Percentiles rank a stretch among this genome's conserved stretches.
phyloP scores from a whole-genome alignment of 2,329 filamentous ascomycete genomes.

The Trichoderma oligosporum region DNA sequence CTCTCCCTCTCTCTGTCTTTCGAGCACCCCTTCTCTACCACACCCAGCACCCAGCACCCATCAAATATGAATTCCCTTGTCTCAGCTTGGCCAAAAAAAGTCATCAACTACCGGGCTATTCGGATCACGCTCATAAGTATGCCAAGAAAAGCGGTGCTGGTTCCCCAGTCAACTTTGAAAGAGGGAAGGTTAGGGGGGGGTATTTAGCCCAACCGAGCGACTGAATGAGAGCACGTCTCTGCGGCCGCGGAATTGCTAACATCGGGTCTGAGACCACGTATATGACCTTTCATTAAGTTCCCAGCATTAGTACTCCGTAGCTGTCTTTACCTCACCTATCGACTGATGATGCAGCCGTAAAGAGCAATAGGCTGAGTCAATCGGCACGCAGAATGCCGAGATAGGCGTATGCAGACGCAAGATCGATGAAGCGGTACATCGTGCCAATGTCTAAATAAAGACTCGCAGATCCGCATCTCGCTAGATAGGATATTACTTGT shows the following conservation, averaged over 20 bases:
- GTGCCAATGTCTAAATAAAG: neutral
- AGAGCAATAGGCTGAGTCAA: conserved; percentile 3
- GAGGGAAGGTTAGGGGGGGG: neutral
- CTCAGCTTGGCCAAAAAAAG: neutral
- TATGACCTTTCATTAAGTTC: neutral
- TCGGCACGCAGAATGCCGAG: conserved; percentile 10
- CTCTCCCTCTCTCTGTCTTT: neutral
- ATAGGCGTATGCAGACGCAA: neutral
- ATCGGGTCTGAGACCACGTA: conserved; percentile 2
- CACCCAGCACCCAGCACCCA: no score
- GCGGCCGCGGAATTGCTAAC: conserved; percentile 9
- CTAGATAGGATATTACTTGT: neutral
- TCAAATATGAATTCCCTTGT: neutral
- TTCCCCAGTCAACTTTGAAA: conserved; percentile 3
- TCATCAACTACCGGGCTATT: neutral
- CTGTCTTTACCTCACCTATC: neutral
- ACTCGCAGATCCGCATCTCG: conserved; percentile 1
- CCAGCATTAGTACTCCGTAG: conserved; percentile 5
- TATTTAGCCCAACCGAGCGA: neutral
- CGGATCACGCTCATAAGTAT: conserved; percentile 7
- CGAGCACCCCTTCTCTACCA: neutral
- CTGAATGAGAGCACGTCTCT: conserved; percentile 1
- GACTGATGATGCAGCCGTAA: conserved; percentile 7
- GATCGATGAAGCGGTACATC: conserved; percentile 10
- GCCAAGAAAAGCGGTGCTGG: conserved; percentile 6